These are phyloP conservation scores for Hibiscus syriacus DNA, from an alignment of 345 rosid species.

Conservation along the genomic window DNA sequence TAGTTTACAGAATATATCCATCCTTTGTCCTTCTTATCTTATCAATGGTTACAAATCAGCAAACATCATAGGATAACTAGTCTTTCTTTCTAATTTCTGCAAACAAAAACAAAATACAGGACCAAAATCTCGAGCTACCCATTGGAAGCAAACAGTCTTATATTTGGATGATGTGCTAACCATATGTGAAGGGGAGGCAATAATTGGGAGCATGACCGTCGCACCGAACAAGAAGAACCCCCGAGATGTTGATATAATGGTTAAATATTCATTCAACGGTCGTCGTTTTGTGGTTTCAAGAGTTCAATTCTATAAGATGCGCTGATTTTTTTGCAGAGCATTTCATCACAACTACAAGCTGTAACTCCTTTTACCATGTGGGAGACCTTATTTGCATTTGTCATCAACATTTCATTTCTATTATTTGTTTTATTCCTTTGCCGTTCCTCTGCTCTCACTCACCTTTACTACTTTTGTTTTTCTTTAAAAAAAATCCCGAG, in stretches of 20 bases:
- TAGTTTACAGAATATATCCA: background rate
- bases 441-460: constrained; percentile 43
- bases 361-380: constrained; percentile 21
- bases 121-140: constrained; percentile 69
- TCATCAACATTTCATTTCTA: constrained; percentile 40
- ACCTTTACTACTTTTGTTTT: constrained; percentile 27
- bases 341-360: background rate
- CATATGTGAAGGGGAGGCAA: no score
- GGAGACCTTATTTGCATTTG: constrained; percentile 38
- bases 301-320: constrained; percentile 73
- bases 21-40: background rate
- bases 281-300: constrained; percentile 49
- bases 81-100: background rate
- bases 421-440: constrained; percentile 31
- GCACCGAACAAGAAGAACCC: constrained; percentile 87
- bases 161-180: constrained; percentile 90
- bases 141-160: constrained; percentile 94
- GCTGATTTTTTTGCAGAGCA: constrained; percentile 20
- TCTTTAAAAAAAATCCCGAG: no score
- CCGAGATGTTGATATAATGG: constrained; percentile 77
- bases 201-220: constrained; percentile 90
- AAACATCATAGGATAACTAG: no score
- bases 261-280: constrained; percentile 68
- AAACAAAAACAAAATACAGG: constrained; percentile 32
- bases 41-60: no score